These are phyloP conservation scores for Thraustotheca clavata DNA, from an alignment of 352 stramenopile genomes.

Conservation along the genomic window DNA sequence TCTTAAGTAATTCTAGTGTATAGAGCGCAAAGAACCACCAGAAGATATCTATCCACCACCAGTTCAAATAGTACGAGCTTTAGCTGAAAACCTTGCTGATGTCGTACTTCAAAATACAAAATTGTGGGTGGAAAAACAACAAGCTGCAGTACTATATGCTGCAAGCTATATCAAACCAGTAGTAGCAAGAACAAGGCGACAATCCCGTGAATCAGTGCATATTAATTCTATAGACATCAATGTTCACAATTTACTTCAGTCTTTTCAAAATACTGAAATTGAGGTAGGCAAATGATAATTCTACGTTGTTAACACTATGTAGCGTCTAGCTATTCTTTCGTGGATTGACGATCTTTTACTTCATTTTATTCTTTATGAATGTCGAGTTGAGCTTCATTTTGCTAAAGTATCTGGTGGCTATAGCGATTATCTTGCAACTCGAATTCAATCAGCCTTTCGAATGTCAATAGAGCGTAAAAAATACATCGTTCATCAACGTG, in stretches of 20 bases:
- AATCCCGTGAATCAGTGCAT: slow-evolving; percentile 24
- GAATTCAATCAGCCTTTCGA: slow-evolving; percentile 55
- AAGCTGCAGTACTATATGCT: slow-evolving; percentile 38
- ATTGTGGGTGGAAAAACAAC: slow-evolving; percentile 34
- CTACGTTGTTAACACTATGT: not conserved
- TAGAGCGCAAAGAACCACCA: slow-evolving; percentile 18
- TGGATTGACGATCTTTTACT: slow-evolving; percentile 56
- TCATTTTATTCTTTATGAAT: slow-evolving; percentile 46
- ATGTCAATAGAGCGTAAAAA: slow-evolving; percentile 58
- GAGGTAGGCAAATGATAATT: not conserved
- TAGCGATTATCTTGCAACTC: slow-evolving; percentile 57
- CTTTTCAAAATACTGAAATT: slow-evolving; percentile 3
- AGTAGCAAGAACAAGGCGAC: slow-evolving; percentile 17
- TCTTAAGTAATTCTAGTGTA: not conserved
- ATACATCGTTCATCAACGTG: slow-evolving; percentile 37
- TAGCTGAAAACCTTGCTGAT: slow-evolving; percentile 42
- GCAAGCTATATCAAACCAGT: slow-evolving; percentile 28
- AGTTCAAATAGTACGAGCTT: slow-evolving; percentile 26
- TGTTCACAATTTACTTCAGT: slow-evolving; percentile 27
- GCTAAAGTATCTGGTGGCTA: slow-evolving; percentile 51
- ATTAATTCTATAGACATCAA: slow-evolving; percentile 32
- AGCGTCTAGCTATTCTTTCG: slow-evolving; percentile 30
- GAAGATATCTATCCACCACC: slow-evolving; percentile 23
- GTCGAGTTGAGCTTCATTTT: slow-evolving; percentile 41
- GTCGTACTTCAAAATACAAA: slow-evolving; percentile 31